A percentile compares a stretch with the other conserved stretches of the same genome.
Evolutionary conservation across 495 filamentous ascomycete species (phyloP).

Genomic region (Parathielavia hyrcaniae): DNA sequence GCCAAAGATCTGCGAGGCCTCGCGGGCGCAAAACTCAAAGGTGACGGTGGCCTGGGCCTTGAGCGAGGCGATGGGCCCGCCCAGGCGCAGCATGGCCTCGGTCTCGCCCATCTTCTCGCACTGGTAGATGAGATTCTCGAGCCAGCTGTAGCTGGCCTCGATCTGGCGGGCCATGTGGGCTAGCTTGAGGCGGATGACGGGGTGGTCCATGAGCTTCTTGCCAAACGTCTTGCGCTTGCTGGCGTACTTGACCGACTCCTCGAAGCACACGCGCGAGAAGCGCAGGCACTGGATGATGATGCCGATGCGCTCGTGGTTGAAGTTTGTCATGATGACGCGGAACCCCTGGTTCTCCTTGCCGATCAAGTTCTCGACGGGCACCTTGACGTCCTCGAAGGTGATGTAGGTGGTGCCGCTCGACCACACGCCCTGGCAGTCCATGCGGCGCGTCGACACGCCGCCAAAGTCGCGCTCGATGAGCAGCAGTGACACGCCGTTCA

Average conservation of each 20-base stretch:
- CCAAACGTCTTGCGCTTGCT: conserved; percentile 95
- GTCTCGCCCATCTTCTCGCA: conserved; percentile 86
- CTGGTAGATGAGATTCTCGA: conserved; percentile 95
- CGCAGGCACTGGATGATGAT: conserved; percentile 97
- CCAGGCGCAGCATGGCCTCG: conserved; percentile 92
- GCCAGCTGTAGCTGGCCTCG: conserved; percentile 91
- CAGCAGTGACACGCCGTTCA: conserved; percentile 85
- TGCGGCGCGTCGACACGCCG: conserved; percentile 84
- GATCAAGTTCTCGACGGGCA: conserved; percentile 94
- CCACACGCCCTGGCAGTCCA: conserved; percentile 99
- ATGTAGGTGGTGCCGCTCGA: conserved; percentile 92
- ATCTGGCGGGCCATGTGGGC: conserved; percentile 98
- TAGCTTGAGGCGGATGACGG: conserved; percentile 95
- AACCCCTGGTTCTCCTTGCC: conserved; percentile 99
- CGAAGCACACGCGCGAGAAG: conserved; percentile 94
- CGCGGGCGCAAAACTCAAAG: conserved; percentile 95
- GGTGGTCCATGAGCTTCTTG: conserved; percentile 92
- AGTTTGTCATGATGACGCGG: conserved; percentile 97
- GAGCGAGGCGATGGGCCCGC: conserved; percentile 86
- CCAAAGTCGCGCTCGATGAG: conserved; percentile 71
- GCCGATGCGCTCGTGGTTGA: conserved; percentile 98
- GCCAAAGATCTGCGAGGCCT: conserved; percentile 96
- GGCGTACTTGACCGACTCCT: conserved; percentile 91
- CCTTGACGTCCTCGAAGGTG: conserved; percentile 97
- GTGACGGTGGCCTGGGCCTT: conserved; percentile 90